These are phyloP conservation scores for Colletotrichum spaethianum DNA, from an alignment of 2,329 filamentous ascomycete species.

Conservation along the genomic window DNA sequence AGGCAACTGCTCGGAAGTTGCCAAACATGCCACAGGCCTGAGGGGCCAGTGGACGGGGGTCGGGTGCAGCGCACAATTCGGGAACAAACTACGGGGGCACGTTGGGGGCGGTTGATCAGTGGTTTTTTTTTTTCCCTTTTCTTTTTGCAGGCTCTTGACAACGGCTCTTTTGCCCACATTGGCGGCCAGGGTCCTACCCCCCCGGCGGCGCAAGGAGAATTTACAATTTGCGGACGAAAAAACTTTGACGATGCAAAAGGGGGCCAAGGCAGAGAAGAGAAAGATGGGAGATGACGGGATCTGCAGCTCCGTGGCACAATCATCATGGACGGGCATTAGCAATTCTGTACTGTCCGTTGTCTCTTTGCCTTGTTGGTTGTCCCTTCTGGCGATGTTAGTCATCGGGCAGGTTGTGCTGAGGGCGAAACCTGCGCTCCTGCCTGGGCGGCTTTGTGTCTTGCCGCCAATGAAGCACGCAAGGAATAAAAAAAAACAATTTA, in stretches of 20 bases:
- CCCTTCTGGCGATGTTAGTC: background rate
- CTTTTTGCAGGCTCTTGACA: slow-evolving; percentile 24
- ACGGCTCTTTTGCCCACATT: slow-evolving; percentile 32
- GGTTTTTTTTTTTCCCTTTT: background rate
- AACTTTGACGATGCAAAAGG: background rate
- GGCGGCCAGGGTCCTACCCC: background rate
- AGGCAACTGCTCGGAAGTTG: slow-evolving; percentile 1
- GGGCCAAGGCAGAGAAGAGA: background rate
- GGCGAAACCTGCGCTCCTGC: background rate
- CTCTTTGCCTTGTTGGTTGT: background rate
- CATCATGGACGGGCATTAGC: background rate
- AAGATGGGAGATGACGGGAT: slow-evolving; percentile 12
- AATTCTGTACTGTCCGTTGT: background rate
- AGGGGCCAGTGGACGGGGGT: slow-evolving; percentile 18
- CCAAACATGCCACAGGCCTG: slow-evolving; percentile 23
- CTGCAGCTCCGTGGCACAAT: slow-evolving; percentile 6
- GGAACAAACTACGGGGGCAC: slow-evolving; percentile 14
- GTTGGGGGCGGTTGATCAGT: slow-evolving; percentile 18
- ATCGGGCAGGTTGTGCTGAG: background rate
- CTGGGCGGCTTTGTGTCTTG: background rate
- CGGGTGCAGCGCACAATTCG: slow-evolving; percentile 25
- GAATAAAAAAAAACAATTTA: too few species aligned
- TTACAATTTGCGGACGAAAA: background rate
- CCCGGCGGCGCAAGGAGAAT: background rate
- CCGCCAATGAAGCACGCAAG: slow-evolving; percentile 2